Evolutionary conservation across 495 filamentous ascomycete species (phyloP), one percentile per base, ranked within the genome.

Genomic region (Aspergillus bertholletiae): DNA sequence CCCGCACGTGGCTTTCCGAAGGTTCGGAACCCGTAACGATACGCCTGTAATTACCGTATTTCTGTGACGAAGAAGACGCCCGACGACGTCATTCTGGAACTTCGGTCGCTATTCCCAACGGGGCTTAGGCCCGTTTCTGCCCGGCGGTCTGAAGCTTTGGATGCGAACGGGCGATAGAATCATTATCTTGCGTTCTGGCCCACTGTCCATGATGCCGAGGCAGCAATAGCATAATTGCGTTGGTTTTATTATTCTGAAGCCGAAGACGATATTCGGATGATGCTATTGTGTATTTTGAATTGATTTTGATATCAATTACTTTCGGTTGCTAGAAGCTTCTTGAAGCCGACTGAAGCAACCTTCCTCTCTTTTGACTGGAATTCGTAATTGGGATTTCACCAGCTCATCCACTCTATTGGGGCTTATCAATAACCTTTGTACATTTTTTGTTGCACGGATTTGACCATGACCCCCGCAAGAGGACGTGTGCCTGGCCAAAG

Each of bases 401-500:
- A 11, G 30, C 30, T 34, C 7, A 12, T 34, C 30, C 13, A 13
- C 30, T 34, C 7, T 34, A 5, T 13, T 12, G 3, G 9, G 17
- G 7, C 9, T n/a, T n/a, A 37, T 15, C 5, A 37, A 3, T 37
- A 3, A n/a, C 13, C 34, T n/a, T 37, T 37, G 2, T n/a, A 15
- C 6, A 3, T 2, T 15, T 37, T 4, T 15, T n/a, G 1, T 18
- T 32, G 39, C 35, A 24, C 37, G 30, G 15, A 9, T 15, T 50
- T 44, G 12, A 58, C 44, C 39, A 76, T 73, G 69, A 67, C 69
- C 40, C 70, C 72, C 9, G 55, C 68, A 28, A 67, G 66, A 54
- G 73, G 71, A 32, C 65, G 71, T 30, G 70, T 66, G 23, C 63
- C 66, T n/a, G 69, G 62, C 52, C 81, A 82, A 60, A 70, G 80